Base-by-base conservation (phyloP, 371 early-diverging fungal genomes). In the Lichtheimia hyalospora region DNA sequence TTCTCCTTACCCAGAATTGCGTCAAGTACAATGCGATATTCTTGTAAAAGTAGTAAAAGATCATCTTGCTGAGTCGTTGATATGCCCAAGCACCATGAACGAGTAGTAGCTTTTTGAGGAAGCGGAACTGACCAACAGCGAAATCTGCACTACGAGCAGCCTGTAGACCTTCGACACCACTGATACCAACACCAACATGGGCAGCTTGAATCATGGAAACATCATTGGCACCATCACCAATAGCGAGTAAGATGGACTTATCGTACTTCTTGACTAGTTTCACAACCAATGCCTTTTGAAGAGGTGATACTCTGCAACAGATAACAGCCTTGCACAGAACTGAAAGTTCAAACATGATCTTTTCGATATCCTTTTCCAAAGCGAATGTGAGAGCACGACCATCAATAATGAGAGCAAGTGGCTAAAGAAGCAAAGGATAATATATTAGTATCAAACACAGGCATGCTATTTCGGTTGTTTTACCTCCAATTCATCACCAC, bases 151-250 rank as follows among this genome's bases (percentile, higher is more conserved):
- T 89, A 34, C 98, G 89, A 18, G 97, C 92, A 7, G 99, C 99
- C 64, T 97, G 98, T 16, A 96, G 83, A 44, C 99, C 99, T 72
- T 99, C 99, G 59, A 92, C 87, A 51, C 99, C 99, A 58, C 91
- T 92, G 62, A 99, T 98, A 58, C 99, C 99, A 20, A 99, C 88
- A 62, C 92, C 92, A 0, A 99, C 96, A 69, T 98, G 95, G 5
- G 99, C 96, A 20, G 94, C 94, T 75, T 95, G 93, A 61, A 99
- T 92, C 99, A 99, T 99, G 23, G 91, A 87, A 5, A 99, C 97
- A 73, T 99, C 99, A 70, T 99, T 99, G 41, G 98, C 98, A 50
- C 99, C 99, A 74, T 99, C 99, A 44, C 99, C 98, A 55, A 96
- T 96, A 44, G 90, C 97, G 60, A 92, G 87, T 53, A 88, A 70